Percentiles rank a stretch among this genome's conserved stretches.
Evolutionary conservation across 1,139 yeast species (phyloP).

Genomic region (Blastobotrys serpentis): DNA sequence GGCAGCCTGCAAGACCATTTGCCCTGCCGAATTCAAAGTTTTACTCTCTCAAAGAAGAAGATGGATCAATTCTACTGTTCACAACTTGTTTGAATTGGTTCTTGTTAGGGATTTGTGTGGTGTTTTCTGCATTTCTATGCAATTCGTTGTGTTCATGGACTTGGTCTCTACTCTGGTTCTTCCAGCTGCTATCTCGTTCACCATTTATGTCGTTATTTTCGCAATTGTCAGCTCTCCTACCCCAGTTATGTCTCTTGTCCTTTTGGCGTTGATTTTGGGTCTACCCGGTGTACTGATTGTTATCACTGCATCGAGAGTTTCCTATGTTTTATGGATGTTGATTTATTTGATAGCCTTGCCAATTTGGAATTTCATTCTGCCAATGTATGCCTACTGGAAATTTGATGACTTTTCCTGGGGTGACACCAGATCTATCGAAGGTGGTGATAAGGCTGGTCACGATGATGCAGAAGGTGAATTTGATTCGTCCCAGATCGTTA

Average conservation of each 20-base stretch:
- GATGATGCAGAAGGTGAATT: slow-evolving; percentile 75
- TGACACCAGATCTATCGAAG: slow-evolving; percentile 84
- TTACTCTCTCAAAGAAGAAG: slow-evolving; percentile 41
- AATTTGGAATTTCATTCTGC: slow-evolving; percentile 91
- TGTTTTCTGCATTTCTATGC: slow-evolving; percentile 41
- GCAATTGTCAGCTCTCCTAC: slow-evolving; percentile 75
- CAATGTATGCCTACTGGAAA: slow-evolving; percentile 90
- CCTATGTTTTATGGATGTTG: slow-evolving; percentile 78
- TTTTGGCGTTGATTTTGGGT: slow-evolving; percentile 79
- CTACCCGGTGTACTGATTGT: slow-evolving; percentile 85
- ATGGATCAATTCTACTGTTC: slow-evolving; percentile 42
- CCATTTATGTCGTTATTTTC: slow-evolving; percentile 68
- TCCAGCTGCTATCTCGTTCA: slow-evolving; percentile 83
- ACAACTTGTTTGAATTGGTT: slow-evolving; percentile 38
- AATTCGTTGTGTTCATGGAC: slow-evolving; percentile 39
- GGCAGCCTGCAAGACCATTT: slow-evolving; percentile 38
- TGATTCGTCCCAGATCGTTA: slow-evolving; percentile 80
- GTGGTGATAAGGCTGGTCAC: slow-evolving; percentile 65
- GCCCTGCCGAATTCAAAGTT: slow-evolving; percentile 35
- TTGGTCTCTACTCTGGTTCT: slow-evolving; percentile 55
- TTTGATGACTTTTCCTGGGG: slow-evolving; percentile 99
- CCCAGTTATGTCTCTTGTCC: slow-evolving; percentile 70
- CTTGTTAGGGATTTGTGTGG: slow-evolving; percentile 39
- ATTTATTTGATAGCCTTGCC: slow-evolving; percentile 83
- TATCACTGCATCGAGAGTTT: slow-evolving; percentile 77